Conservation (phyloP, 805 yeast genomes). For the Tetrapisispora pingtungensis region DNA sequence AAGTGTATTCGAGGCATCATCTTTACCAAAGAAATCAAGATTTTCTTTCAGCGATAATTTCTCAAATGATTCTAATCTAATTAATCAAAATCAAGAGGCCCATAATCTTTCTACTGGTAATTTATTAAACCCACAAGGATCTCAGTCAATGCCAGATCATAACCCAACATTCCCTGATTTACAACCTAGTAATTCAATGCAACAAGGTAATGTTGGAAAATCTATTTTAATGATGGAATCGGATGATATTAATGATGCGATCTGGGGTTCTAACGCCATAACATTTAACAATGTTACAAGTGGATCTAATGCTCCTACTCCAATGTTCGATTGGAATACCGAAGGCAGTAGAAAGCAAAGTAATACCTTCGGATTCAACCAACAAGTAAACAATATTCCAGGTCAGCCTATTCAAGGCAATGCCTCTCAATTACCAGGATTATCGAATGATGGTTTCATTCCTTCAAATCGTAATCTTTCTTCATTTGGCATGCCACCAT, state of each 20-base stretch:
- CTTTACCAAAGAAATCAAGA: constrained; percentile 53
- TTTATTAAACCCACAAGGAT: background rate
- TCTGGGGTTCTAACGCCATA: constrained; percentile 28
- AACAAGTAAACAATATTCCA: background rate
- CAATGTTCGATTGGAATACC: constrained; percentile 26
- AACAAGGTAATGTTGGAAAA: constrained; percentile 32
- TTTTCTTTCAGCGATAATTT: constrained; percentile 63
- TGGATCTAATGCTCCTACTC: constrained; percentile 24
- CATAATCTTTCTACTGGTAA: background rate
- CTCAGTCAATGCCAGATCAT: constrained; percentile 2
- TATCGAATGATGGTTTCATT: constrained; percentile 1
- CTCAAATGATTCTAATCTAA: constrained; percentile 18
- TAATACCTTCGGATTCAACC: constrained; percentile 1
- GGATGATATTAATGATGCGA: constrained; percentile 28
- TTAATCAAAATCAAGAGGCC: constrained; percentile 3
- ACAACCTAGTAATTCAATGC: constrained; percentile 5
- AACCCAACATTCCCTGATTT: constrained; percentile 4
- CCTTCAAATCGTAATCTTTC: constrained; percentile 1
- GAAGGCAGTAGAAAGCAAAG: constrained; percentile 10
- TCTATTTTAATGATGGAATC: constrained; percentile 34
- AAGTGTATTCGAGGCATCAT: constrained; percentile 26
- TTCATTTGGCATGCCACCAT: constrained; percentile 1
- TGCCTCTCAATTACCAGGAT: background rate
- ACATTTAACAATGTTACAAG: constrained; percentile 15
- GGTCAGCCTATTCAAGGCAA: background rate